Conservation (phyloP, 2,329 filamentous ascomycete species). For the Talaromyces sp. region DNA sequence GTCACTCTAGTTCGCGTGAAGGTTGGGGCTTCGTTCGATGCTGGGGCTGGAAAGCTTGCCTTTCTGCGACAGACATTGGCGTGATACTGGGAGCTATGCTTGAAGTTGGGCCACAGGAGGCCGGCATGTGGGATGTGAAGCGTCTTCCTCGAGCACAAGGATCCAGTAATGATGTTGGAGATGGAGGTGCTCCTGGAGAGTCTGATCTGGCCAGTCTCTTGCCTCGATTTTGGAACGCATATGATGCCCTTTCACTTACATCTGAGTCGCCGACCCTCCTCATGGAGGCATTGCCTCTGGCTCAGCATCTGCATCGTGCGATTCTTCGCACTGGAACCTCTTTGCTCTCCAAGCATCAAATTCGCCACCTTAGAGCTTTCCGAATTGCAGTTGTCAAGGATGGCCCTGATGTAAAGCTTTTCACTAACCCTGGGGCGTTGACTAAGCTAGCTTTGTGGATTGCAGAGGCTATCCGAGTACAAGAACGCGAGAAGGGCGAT, state of each 20-base stretch:
- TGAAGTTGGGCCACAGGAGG: slow-evolving; percentile 69
- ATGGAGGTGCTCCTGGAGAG: slow-evolving; percentile 22
- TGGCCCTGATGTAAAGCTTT: slow-evolving; percentile 85
- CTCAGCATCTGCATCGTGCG: slow-evolving; percentile 85
- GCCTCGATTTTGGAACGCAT: slow-evolving; percentile 60
- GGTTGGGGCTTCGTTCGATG: slow-evolving; percentile 97
- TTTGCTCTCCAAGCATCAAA: slow-evolving; percentile 89
- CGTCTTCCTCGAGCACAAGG: slow-evolving; percentile 27
- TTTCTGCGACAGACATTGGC: slow-evolving; percentile 92
- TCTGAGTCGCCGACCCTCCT: slow-evolving; percentile 54
- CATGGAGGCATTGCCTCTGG: slow-evolving; percentile 77
- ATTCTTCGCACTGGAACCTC: slow-evolving; percentile 92
- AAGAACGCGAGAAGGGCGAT: slow-evolving; percentile 80
- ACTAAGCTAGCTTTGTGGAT: slow-evolving; percentile 95
- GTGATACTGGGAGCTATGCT: slow-evolving; percentile 89
- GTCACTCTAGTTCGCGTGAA: slow-evolving; percentile 74
- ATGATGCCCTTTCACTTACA: slow-evolving; percentile 57
- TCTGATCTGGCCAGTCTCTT: slow-evolving; percentile 38
- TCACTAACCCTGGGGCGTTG: slow-evolving; percentile 87
- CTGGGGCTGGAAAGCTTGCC: slow-evolving; percentile 95
- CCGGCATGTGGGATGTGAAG: slow-evolving; percentile 37
- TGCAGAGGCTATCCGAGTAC: slow-evolving; percentile 85
- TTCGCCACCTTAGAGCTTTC: slow-evolving; percentile 88
- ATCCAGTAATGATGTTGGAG: slow-evolving; percentile 21
- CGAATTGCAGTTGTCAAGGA: slow-evolving; percentile 96